Base-by-base conservation (phyloP, 1,284 basidiomycete genomes). In the Wallemia ichthyophaga region DNA sequence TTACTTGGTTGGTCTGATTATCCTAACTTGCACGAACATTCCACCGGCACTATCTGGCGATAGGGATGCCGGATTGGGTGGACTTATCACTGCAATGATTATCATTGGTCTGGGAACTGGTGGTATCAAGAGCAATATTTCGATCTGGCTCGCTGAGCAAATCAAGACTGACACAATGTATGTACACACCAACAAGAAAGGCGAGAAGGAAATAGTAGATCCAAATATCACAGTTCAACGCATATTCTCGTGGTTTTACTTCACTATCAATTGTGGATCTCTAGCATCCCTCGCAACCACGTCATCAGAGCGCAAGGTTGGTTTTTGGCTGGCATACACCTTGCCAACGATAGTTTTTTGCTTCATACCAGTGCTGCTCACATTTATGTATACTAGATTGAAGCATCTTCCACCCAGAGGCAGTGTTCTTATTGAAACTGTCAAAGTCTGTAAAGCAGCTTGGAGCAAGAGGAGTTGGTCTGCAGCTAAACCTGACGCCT, bases 321-420 rank as follows among this genome's bases (percentile, higher is more conserved):
- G 71, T 19, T 73, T 68, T 62, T 69, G 65, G 64, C 60, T 67
- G 15, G 62, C 66, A 15, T 66, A 25, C 58, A 13, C 26, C 5
- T 26, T 53, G 23, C 33, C 32, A 3, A 26, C 37, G 5, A 48
- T 48, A 3, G 37, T 48, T 21, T 62, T 60, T 53, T 61, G 61
- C 66, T 61, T 67, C 53, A 64, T 72, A 15, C 71, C 71, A 1
- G 71, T 70, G 27, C 56, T 68, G 60, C 66, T 73, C 25, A 5
- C 5, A 11, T 48, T 48, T 21, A 48, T 48, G 37, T 48, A 48
- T 19, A 48, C 9, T 21, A 48, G 37, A 48, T 21, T 48, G n/a
- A 48, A 13, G n/a, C 37, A 48, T 48, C 5, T 17, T 87, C 76
- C 82, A 65, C 74, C 63, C 67, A 58, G 66, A 59, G n/a, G 53